Percentiles rank a stretch among this genome's conserved stretches.
phyloP scores from a whole-genome alignment of 1,284 basidiomycete genomes.

The Mycosarcoma mackinlayi region DNA sequence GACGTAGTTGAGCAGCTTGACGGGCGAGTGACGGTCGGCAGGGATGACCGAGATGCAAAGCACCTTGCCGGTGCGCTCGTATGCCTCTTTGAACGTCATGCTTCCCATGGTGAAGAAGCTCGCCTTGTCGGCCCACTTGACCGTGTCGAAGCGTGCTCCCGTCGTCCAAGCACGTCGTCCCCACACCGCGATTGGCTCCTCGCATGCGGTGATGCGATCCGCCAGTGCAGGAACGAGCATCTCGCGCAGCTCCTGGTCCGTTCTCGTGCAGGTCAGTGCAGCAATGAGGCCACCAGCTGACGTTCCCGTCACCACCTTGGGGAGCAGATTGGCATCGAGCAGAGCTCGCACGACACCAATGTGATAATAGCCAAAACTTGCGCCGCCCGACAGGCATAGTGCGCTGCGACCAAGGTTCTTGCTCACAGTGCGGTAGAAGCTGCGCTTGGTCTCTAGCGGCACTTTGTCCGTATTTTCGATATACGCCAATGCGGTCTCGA shows the following conservation, averaged over 20 bases:
- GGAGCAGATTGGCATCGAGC: slow-evolving; percentile 85
- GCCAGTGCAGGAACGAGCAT: slow-evolving; percentile 73
- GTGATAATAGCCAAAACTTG: slow-evolving; percentile 88
- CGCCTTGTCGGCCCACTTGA: slow-evolving; percentile 81
- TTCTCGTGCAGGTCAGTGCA: slow-evolving; percentile 83
- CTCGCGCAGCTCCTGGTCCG: slow-evolving; percentile 83
- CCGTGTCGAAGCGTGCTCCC: slow-evolving; percentile 91
- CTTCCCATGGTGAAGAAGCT: slow-evolving; percentile 93
- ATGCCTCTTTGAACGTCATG: slow-evolving; percentile 95
- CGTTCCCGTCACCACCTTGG: slow-evolving; percentile 87
- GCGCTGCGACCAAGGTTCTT: slow-evolving; percentile 90
- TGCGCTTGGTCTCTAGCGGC: slow-evolving; percentile 85
- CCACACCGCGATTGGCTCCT: slow-evolving; percentile 78
- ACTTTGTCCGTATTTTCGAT: slow-evolving; percentile 70
- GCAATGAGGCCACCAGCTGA: slow-evolving; percentile 85
- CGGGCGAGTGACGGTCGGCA: slow-evolving; percentile 87
- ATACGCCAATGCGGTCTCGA: slow-evolving; percentile 52
- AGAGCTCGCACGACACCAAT: slow-evolving; percentile 92
- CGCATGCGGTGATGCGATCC: slow-evolving; percentile 88
- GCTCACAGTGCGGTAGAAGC: slow-evolving; percentile 89
- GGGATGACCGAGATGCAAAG: slow-evolving; percentile 96
- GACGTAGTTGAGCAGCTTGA: slow-evolving; percentile 93
- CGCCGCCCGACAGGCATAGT: slow-evolving; percentile 91
- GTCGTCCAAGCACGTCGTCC: slow-evolving; percentile 82
- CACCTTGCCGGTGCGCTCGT: slow-evolving; percentile 85